These are phyloP conservation scores for Ceraceosorus guamensis DNA, from an alignment of 1,284 basidiomycete species.

Conservation along the genomic window DNA sequence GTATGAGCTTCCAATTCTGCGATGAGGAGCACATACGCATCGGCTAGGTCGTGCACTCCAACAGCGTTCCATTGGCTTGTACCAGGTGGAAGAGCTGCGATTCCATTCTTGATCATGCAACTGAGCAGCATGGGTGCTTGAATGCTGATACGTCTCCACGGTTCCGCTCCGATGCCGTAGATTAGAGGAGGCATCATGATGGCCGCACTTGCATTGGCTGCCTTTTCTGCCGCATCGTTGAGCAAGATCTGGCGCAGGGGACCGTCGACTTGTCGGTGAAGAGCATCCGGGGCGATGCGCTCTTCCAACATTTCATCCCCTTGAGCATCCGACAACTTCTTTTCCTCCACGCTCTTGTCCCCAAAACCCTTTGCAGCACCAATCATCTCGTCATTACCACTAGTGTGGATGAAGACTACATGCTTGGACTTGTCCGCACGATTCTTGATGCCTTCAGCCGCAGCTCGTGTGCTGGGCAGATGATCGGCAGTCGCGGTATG, in stretches of 20 bases:
- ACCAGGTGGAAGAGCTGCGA: neutral
- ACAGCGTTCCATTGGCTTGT: constrained; percentile 5
- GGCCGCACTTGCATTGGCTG: neutral
- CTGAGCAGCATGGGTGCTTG: constrained; percentile 4
- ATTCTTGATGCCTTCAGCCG: constrained; percentile 3
- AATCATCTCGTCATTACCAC: constrained; percentile 8
- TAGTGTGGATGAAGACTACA: constrained; percentile 6
- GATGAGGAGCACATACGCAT: constrained; percentile 7
- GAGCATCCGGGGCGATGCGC: constrained; percentile 2
- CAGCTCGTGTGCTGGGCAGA: neutral
- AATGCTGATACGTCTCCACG: constrained; percentile 9
- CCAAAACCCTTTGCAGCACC: neutral
- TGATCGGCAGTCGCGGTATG: constrained; percentile 7
- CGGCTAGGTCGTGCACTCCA: constrained; percentile 8
- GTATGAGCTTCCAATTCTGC: constrained; percentile 2
- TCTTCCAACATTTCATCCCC: constrained; percentile 7
- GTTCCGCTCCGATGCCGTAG: constrained; percentile 9
- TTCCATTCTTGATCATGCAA: constrained; percentile 4
- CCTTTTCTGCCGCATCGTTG: constrained; percentile 4
- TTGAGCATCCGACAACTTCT: constrained; percentile 4
- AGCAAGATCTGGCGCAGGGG: constrained; percentile 5
- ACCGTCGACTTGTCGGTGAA: constrained; percentile 10
- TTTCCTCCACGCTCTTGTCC: constrained; percentile 1
- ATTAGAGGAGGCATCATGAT: constrained; percentile 11
- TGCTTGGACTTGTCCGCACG: neutral